Evolutionary conservation across 1,284 basidiomycete species (phyloP).

Genomic region (Ceratobasidium papillatum): DNA sequence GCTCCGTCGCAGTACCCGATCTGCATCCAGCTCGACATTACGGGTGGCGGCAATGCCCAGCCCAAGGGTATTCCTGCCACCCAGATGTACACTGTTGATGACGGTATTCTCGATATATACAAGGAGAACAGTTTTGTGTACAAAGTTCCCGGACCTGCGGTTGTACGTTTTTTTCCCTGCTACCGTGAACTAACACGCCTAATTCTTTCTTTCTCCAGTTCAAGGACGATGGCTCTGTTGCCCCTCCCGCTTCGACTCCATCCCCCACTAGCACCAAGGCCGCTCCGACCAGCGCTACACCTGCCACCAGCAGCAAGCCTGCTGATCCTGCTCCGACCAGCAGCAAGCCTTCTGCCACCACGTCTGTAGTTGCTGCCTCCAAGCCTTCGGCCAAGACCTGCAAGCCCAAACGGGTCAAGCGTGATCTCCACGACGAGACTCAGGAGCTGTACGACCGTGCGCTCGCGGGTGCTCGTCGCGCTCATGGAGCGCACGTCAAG

Average conservation of each 20-base stretch:
- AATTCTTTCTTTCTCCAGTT: not conserved
- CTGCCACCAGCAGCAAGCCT: slow-evolving; percentile 40
- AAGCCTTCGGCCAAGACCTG: slow-evolving; percentile 6
- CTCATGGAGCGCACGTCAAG: not conserved
- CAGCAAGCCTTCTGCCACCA: not conserved
- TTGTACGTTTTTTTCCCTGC: not conserved
- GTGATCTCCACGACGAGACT: slow-evolving; percentile 12
- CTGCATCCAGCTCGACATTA: slow-evolving; percentile 68
- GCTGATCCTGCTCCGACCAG: not conserved
- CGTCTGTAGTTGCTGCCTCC: not conserved
- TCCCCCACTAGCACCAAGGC: slow-evolving; percentile 28
- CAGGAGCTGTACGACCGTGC: slow-evolving; percentile 25
- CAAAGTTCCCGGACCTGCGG: slow-evolving; percentile 26
- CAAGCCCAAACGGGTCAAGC: slow-evolving; percentile 16
- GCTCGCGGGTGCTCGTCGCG: not conserved
- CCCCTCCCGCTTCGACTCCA: slow-evolving; percentile 8
- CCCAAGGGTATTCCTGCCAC: slow-evolving; percentile 17
- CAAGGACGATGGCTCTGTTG: not conserved
- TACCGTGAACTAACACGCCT: not conserved
- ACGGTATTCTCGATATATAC: slow-evolving; percentile 32
- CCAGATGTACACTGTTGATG: slow-evolving; percentile 13
- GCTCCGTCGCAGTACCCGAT: slow-evolving; percentile 62
- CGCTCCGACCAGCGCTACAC: slow-evolving; percentile 36
- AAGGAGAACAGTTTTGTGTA: not conserved
- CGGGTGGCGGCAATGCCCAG: slow-evolving; percentile 51